Conservation (phyloP, 2,329 filamentous ascomycete species). For the Colletotrichum sp. region DNA sequence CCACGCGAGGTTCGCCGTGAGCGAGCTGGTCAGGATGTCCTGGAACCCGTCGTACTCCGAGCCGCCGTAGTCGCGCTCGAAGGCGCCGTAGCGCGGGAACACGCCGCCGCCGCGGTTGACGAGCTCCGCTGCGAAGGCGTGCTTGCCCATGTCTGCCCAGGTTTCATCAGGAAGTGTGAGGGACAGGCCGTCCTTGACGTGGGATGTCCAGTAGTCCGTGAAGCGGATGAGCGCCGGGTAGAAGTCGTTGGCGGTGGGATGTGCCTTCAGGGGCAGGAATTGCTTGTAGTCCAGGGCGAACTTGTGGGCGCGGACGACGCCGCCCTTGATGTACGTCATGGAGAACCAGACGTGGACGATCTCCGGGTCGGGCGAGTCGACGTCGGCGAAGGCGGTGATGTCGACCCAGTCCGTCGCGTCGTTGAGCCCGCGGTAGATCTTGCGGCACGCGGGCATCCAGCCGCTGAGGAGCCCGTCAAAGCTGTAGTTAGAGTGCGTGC, state of each 20-base stretch:
- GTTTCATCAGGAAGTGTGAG: background rate
- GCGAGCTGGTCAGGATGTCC: background rate
- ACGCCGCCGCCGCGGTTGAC: background rate
- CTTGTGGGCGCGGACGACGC: background rate
- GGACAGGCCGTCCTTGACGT: background rate
- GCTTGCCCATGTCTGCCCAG: background rate
- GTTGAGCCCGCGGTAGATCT: background rate
- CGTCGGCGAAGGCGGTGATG: background rate
- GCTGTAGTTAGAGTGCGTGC: background rate
- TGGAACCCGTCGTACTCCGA: background rate
- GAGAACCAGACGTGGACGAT: background rate
- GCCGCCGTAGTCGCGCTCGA: background rate
- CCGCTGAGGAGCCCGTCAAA: background rate
- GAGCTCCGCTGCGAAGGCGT: background rate
- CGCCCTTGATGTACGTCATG: background rate
- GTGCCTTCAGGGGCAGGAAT: background rate
- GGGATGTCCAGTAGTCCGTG: background rate
- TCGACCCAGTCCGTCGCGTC: background rate
- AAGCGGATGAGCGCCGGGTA: conserved; percentile 2
- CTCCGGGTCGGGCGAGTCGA: background rate
- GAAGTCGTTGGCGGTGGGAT: background rate
- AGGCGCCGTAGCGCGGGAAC: background rate
- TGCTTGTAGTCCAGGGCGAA: background rate
- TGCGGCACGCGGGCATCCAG: background rate
- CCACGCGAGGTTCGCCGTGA: background rate